Conservation (phyloP, 768 basidiomycete genomes). For the Lentinula sp. region DNA sequence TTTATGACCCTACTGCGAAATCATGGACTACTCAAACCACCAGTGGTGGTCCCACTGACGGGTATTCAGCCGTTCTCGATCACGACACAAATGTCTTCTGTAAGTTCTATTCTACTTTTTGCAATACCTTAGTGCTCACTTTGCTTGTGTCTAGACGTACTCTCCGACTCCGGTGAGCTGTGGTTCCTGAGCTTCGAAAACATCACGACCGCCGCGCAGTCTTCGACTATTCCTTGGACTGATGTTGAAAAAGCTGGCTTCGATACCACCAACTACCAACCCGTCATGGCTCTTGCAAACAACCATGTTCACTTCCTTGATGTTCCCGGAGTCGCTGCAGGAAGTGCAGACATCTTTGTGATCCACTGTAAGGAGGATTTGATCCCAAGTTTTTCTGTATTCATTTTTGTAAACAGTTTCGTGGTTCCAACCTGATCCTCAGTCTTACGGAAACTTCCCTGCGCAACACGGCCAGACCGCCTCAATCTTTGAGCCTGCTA, state of each 20-base stretch:
- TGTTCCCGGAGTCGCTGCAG: slow-evolving; percentile 60
- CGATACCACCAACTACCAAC: slow-evolving; percentile 48
- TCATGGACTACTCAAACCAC: slow-evolving; percentile 71
- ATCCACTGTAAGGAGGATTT: slow-evolving; percentile 67
- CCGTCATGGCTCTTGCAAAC: slow-evolving; percentile 76
- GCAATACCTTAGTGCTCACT: neutral
- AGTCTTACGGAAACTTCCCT: slow-evolving; percentile 66
- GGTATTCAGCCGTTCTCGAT: slow-evolving; percentile 74
- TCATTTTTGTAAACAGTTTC: slow-evolving; percentile 40
- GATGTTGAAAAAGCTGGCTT: slow-evolving; percentile 55
- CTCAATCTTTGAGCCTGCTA: slow-evolving; percentile 54
- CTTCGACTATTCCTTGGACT: slow-evolving; percentile 55
- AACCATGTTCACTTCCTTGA: slow-evolving; percentile 85
- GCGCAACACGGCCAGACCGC: slow-evolving; percentile 61
- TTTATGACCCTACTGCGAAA: slow-evolving; percentile 68
- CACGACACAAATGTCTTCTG: slow-evolving; percentile 94
- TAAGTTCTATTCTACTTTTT: slow-evolving; percentile 23
- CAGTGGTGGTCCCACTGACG: slow-evolving; percentile 51
- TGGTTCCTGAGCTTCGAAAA: slow-evolving; percentile 66
- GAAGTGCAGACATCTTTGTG: slow-evolving; percentile 74
- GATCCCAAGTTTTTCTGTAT: no score
- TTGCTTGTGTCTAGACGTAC: slow-evolving; percentile 42
- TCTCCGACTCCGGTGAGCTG: slow-evolving; percentile 52
- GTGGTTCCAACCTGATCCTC: slow-evolving; percentile 69
- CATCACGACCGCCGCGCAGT: slow-evolving; percentile 51